Evolutionary conservation across 192 early-diverging fungal genomes (phyloP).

Genomic region (Entrophospora sp.): DNA sequence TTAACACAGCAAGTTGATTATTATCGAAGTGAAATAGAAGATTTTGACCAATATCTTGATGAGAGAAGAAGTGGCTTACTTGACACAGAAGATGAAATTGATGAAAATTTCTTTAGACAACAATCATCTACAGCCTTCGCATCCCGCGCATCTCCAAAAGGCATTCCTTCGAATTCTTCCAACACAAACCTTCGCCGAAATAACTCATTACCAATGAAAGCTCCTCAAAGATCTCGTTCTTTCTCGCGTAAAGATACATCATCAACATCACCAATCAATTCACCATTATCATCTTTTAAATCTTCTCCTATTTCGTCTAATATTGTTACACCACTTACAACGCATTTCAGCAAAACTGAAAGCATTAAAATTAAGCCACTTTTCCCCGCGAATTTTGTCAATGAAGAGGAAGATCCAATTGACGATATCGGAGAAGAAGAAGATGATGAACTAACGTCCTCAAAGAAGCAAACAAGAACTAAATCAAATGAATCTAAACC

Average conservation of each 20-base stretch:
- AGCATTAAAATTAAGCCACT: slow-evolving; percentile 43
- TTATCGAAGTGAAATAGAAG: slow-evolving; percentile 46
- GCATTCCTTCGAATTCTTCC: background rate
- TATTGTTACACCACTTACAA: slow-evolving; percentile 8
- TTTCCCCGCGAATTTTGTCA: slow-evolving; percentile 46
- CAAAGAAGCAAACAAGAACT: slow-evolving; percentile 24
- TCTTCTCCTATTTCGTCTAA: slow-evolving; percentile 12
- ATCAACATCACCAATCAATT: background rate
- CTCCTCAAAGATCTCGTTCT: slow-evolving; percentile 7
- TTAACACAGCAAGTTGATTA: slow-evolving; percentile 59
- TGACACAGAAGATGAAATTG: slow-evolving; percentile 34
- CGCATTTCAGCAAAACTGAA: slow-evolving; percentile 32
- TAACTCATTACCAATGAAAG: no score
- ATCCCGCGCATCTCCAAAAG: slow-evolving; percentile 15
- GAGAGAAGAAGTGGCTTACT: slow-evolving; percentile 49
- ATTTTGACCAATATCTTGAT: slow-evolving; percentile 49
- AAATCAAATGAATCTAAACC: slow-evolving; percentile 24
- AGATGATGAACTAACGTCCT: slow-evolving; percentile 29
- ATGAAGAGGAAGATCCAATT: slow-evolving; percentile 29
- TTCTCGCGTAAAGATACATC: background rate
- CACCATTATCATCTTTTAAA: background rate
- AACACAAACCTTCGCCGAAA: background rate
- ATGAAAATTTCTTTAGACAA: slow-evolving; percentile 19
- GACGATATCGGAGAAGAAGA: slow-evolving; percentile 21
- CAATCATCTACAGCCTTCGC: slow-evolving; percentile 1